Conservation (phyloP, 805 yeast species). For the Zygoascus biomembranicola region DNA sequence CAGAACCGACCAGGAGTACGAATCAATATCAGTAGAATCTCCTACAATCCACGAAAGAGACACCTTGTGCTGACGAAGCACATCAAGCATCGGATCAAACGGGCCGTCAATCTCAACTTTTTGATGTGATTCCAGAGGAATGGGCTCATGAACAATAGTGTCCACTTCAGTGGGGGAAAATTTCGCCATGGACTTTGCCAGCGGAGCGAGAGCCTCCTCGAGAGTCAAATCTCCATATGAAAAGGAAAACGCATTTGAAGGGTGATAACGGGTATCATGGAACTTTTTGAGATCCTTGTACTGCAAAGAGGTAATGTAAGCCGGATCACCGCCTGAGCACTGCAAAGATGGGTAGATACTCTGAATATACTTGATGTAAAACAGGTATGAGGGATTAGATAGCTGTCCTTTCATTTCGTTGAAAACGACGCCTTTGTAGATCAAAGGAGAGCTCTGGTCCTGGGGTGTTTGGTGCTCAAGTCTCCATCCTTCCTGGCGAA, state of each 20-base stretch:
- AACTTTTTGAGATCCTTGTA: slow-evolving; percentile 73
- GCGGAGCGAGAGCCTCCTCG: slow-evolving; percentile 45
- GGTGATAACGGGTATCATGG: slow-evolving; percentile 74
- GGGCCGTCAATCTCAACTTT: slow-evolving; percentile 56
- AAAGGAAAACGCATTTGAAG: slow-evolving; percentile 78
- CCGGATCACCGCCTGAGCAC: slow-evolving; percentile 94
- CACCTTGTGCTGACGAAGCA: slow-evolving; percentile 58
- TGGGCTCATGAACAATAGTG: slow-evolving; percentile 34
- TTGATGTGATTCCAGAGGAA: slow-evolving; percentile 31
- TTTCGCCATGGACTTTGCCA: slow-evolving; percentile 42
- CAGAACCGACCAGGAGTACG: slow-evolving; percentile 64
- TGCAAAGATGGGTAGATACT: slow-evolving; percentile 75
- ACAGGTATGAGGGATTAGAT: slow-evolving; percentile 78
- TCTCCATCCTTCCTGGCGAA: slow-evolving; percentile 97
- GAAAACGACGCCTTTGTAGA: slow-evolving; percentile 91
- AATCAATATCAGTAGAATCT: slow-evolving; percentile 54
- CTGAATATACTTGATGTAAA: slow-evolving; percentile 77
- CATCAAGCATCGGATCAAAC: slow-evolving; percentile 67
- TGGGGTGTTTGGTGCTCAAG: slow-evolving; percentile 60
- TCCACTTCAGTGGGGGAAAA: slow-evolving; percentile 9
- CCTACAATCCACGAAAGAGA: slow-evolving; percentile 90
- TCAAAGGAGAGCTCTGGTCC: slow-evolving; percentile 53
- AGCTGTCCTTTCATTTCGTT: slow-evolving; percentile 98
- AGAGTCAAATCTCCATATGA: slow-evolving; percentile 80
- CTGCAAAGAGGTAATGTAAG: slow-evolving; percentile 59